Percentiles rank a stretch among this genome's conserved stretches.
Evolutionary conservation across 129 eudicot genomes (phyloP).

Genomic region (Pittosporum tobira): DNA sequence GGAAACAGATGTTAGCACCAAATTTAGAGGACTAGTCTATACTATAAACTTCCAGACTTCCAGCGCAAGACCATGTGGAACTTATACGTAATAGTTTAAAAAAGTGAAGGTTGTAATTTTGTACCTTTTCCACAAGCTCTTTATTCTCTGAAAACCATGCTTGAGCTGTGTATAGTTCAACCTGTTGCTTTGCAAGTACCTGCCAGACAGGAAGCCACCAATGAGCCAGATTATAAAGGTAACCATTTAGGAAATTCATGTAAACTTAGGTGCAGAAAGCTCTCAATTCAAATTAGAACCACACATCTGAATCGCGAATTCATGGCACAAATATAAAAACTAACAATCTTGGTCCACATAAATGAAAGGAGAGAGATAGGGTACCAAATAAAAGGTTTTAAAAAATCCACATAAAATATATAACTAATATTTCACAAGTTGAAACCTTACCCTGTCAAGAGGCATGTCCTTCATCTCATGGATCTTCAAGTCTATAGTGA

Average conservation of each 20-base stretch:
- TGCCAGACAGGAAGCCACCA: slow-evolving; percentile 19
- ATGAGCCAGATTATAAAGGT: not conserved
- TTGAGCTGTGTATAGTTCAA: slow-evolving; percentile 58
- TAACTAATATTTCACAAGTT: not conserved
- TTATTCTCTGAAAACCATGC: slow-evolving; percentile 65
- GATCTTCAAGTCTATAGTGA: slow-evolving; percentile 49
- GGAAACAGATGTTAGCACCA: no score
- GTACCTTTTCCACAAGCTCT: slow-evolving; percentile 67
- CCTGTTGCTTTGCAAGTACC: slow-evolving; percentile 61
- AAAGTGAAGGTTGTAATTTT: not conserved
- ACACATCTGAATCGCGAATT: not conserved
- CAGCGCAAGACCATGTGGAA: not conserved
- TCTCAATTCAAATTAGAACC: not conserved
- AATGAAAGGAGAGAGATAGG: not conserved
- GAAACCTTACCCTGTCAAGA: slow-evolving; percentile 45
- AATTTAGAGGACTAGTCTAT: not conserved
- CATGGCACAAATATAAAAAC: not conserved
- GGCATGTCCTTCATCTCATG: slow-evolving; percentile 60
- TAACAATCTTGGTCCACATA: not conserved
- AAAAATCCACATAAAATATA: not conserved
- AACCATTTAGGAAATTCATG: not conserved
- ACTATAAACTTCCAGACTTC: not conserved
- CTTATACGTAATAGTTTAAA: not conserved
- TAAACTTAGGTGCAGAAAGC: not conserved
- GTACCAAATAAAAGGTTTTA: not conserved